Evolutionary conservation across 2,329 filamentous ascomycete species (phyloP).

Genomic region (Cordyceps cicadae): DNA sequence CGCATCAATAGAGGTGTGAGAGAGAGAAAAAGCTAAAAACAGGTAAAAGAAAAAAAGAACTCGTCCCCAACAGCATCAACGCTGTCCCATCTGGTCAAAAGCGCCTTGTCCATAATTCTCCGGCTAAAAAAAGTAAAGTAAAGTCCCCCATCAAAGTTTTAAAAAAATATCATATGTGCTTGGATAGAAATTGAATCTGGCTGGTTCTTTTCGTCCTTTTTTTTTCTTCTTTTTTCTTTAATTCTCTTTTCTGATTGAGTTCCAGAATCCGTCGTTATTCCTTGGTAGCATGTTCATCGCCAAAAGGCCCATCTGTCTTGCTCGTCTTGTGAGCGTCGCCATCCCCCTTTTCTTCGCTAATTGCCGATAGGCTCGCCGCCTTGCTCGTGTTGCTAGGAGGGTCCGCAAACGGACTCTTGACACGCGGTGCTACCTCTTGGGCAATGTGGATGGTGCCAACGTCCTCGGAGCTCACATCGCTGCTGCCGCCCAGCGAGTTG

Average conservation of each 20-base stretch:
- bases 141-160: background rate
- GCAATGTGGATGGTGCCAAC: conserved; percentile 41
- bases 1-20: background rate
- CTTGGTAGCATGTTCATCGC: conserved; percentile 49
- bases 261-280: conserved; percentile 24
- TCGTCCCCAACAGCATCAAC: conserved; percentile 13
- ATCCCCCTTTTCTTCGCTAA: conserved; percentile 39
- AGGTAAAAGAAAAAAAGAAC: conserved; percentile 10
- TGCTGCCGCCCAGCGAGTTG: conserved; percentile 16
- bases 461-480: conserved; percentile 18
- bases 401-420: conserved; percentile 45
- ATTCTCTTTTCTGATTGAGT: background rate
- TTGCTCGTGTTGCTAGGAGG: conserved; percentile 25
- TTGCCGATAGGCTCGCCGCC: conserved; percentile 42
- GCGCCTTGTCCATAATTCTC: conserved; percentile 16
- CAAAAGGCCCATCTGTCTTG: conserved; percentile 42
- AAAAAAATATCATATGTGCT: background rate
- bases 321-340: conserved; percentile 23
- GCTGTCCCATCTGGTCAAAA: conserved; percentile 16
- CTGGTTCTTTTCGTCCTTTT: background rate
- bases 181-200: background rate
- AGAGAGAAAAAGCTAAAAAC: conserved; percentile 7
- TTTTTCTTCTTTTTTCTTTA: background rate
- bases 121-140: conserved; percentile 3
- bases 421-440: conserved; percentile 32